phyloP scores from a whole-genome alignment of 208 protist species.

The Crithidia sp. region DNA sequence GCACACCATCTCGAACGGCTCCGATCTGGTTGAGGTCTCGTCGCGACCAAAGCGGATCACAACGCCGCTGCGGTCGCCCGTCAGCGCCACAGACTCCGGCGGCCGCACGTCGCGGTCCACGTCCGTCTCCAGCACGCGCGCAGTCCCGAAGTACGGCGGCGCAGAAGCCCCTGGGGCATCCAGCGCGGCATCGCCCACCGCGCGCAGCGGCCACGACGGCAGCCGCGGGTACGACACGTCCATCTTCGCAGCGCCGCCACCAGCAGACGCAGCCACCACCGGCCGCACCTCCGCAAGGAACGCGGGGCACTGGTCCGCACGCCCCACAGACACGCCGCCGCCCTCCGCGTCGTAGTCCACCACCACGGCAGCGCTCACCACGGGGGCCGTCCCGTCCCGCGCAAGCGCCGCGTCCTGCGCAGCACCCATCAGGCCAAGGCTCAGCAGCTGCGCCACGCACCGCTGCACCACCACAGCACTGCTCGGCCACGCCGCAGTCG shows the following conservation, averaged over 20 bases:
- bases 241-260: not conserved
- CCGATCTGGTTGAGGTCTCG: not conserved
- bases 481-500: not conserved
- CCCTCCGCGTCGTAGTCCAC: conserved; percentile 1
- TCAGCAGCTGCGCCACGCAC: conserved; percentile 4
- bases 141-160: conserved; percentile 23
- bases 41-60: conserved; percentile 8
- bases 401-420: not conserved
- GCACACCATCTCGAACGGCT: conserved; percentile 4
- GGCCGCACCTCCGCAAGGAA: conserved; percentile 12
- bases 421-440: not conserved
- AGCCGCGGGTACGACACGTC: conserved; percentile 13
- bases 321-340: not conserved
- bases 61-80: not conserved
- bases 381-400: not conserved
- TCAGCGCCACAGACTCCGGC: conserved; percentile 4
- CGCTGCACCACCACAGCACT: not conserved
- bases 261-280: not conserved
- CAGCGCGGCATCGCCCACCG: not conserved
- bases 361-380: not conserved
- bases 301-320: conserved; percentile 1
- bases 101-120: conserved; percentile 13
- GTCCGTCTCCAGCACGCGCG: conserved; percentile 5
- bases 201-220: conserved; percentile 15
- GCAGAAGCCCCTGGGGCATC: not conserved